Base-by-base conservation (phyloP, 2,329 filamentous ascomycete species). In the Ampelomyces quisqualis region DNA sequence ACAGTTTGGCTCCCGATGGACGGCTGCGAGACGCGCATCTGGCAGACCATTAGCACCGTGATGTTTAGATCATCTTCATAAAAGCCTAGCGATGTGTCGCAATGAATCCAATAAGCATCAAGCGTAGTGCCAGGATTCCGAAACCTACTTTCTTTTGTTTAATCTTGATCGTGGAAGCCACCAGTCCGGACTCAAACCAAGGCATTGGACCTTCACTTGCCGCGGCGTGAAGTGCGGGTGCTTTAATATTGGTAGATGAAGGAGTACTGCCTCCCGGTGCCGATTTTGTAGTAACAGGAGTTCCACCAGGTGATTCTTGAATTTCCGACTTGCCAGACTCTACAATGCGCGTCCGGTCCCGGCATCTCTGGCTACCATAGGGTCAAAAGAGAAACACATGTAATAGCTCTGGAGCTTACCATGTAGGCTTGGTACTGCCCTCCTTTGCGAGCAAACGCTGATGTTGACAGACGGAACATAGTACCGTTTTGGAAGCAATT, bases 301-400 rank as follows among this genome's bases (percentile, higher is more conserved):
- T n/a, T n/a, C n/a, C n/a, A n/a, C n/a, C n/a, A 5, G 55, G 51
- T 7, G 53, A 51, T 14, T 58, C 53, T 4, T 43, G 51, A 41
- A 54, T 56, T 8, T 51, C 51, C n/a, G 36, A 19, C 14, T 23
- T 40, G 3, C 26, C 29, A 17, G 11, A 24, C 9, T 36, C 21
- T 7, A 23, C 18, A 10, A 40, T 29, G 9, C n/a, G 31, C 10
- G 24, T 39, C 23, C 20, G 41, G 13, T 21, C 45, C n/a, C 33
- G 51, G 34, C 52, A 55, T 8, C 14, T 29, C 4, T 20, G 34
- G 28, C 47, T 53, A 26, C 15, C 8, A 3, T 26, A 15, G 14
- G 5, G 15, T 24, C n/a, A 27, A 11, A 23, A 17, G 7, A 13
- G 4, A 15, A 17, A 10, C 13, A 34, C 5, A n/a, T 3, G 24